Conservation (phyloP, 1,284 basidiomycete species). For the Rhodotorula sp. region DNA sequence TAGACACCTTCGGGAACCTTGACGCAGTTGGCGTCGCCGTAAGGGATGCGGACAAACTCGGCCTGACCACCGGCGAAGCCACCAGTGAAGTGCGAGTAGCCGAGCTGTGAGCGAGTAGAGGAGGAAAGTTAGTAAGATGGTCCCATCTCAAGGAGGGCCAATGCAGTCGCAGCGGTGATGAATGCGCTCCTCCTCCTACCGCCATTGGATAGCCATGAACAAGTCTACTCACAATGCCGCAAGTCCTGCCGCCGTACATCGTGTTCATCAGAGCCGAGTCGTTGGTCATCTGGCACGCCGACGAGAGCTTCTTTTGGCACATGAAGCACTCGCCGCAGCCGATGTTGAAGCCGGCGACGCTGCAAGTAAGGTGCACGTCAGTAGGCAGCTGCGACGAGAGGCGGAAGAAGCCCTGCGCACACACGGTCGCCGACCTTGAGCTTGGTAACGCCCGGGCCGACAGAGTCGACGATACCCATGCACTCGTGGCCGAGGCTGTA, state of each 20-base stretch:
- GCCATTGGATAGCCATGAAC: conserved; percentile 52
- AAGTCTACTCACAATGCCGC: conserved; percentile 65
- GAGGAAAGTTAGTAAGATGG: background rate
- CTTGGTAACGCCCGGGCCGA: conserved; percentile 63
- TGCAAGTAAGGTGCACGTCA: background rate
- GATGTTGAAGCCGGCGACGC: conserved; percentile 58
- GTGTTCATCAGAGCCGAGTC: conserved; percentile 61
- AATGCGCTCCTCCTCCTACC: conserved; percentile 44
- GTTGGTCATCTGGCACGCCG: conserved; percentile 71
- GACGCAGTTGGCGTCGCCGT: conserved; percentile 60
- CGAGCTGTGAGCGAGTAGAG: conserved; percentile 17
- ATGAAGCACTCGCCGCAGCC: conserved; percentile 71
- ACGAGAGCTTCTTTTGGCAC: conserved; percentile 69
- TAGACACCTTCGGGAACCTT: conserved; percentile 65
- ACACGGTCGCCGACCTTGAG: conserved; percentile 72
- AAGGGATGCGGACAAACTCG: conserved; percentile 56
- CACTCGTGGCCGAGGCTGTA: conserved; percentile 61
- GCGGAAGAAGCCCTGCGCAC: conserved; percentile 53
- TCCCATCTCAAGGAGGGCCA: background rate
- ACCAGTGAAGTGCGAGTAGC: conserved; percentile 68
- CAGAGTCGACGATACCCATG: conserved; percentile 62
- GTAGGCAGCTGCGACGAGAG: background rate
- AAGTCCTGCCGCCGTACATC: conserved; percentile 68
- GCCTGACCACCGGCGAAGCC: conserved; percentile 72
- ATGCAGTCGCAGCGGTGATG: conserved; percentile 35